Conservation (phyloP, 1,139 yeast species). For the Kluyveromyces sp. region DNA sequence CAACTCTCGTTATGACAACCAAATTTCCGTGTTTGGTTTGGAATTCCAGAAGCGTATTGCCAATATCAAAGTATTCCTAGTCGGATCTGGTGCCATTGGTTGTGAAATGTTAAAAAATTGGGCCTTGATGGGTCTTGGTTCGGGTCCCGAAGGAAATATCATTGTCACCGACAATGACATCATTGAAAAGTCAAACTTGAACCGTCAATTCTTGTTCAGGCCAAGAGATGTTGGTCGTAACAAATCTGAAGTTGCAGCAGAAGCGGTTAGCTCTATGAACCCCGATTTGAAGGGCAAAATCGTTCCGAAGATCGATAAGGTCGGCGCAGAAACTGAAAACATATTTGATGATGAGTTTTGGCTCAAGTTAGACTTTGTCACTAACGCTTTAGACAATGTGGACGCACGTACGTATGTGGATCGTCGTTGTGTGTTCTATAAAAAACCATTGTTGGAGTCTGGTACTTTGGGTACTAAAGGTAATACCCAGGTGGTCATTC, state of each 20-base stretch:
- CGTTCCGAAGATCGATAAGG: constrained; percentile 72
- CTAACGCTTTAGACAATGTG: constrained; percentile 93
- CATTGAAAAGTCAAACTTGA: constrained; percentile 90
- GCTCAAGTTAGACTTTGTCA: constrained; percentile 75
- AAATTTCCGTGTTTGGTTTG: constrained; percentile 88
- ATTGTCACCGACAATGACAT: constrained; percentile 88
- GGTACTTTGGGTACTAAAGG: constrained; percentile 99
- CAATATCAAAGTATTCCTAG: constrained; percentile 78
- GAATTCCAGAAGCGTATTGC: constrained; percentile 66
- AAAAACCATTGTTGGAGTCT: constrained; percentile 86
- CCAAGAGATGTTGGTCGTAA: constrained; percentile 89
- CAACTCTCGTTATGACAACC: constrained; percentile 82
- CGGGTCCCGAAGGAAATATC: constrained; percentile 84
- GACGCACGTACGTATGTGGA: constrained; percentile 98
- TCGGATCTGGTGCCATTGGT: constrained; percentile 98
- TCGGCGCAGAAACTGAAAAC: constrained; percentile 87
- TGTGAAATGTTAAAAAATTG: constrained; percentile 98
- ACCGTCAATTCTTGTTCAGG: constrained; percentile 92
- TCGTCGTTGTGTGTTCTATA: constrained; percentile 89
- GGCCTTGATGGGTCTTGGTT: constrained; percentile 94
- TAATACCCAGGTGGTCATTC: constrained; percentile 93
- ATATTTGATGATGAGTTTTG: constrained; percentile 85
- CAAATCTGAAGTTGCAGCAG: constrained; percentile 86
- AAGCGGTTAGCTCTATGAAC: constrained; percentile 78
- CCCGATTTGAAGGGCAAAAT: constrained; percentile 76